phyloP scores from a whole-genome alignment of 2,329 filamentous ascomycete genomes.

The Xylaria sp. region DNA sequence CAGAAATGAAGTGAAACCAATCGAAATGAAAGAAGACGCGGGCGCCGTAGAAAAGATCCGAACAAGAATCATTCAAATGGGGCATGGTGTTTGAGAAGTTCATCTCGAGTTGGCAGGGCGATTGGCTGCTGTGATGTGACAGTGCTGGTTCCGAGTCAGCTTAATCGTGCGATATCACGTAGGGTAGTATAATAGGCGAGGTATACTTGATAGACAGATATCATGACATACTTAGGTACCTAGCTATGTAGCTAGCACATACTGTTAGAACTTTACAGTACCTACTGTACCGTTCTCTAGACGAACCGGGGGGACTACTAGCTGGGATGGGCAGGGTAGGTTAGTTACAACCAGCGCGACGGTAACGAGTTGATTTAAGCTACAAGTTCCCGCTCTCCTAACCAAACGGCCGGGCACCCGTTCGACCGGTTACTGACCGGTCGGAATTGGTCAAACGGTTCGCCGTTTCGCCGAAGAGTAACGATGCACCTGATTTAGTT shows the following conservation, averaged over 20 bases:
- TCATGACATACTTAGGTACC: background rate
- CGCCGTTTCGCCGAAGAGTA: background rate
- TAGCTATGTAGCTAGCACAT: background rate
- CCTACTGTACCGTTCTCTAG: constrained; percentile 12
- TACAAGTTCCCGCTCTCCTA: constrained; percentile 10
- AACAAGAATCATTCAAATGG: background rate
- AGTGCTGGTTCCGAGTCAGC: background rate
- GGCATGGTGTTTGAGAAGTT: constrained; percentile 13
- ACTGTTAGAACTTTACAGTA: background rate
- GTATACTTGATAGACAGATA: background rate
- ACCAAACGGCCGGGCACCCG: background rate
- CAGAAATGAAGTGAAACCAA: constrained; percentile 19
- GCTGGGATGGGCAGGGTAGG: background rate
- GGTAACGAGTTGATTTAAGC: constrained; percentile 13
- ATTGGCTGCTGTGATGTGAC: background rate
- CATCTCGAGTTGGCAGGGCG: constrained; percentile 16
- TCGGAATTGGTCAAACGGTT: background rate
- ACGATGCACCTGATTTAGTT: background rate
- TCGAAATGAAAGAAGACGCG: background rate
- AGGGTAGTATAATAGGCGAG: background rate
- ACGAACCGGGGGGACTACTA: constrained; percentile 2
- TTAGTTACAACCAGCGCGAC: constrained; percentile 6
- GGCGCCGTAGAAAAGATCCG: background rate
- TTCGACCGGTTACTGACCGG: background rate
- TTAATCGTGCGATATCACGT: too few species aligned